A percentile compares a stretch with the other conserved stretches of the same genome.
Conservation (phyloP, 176 grass and related monocot species). For the Triticum turgidum region DNA sequence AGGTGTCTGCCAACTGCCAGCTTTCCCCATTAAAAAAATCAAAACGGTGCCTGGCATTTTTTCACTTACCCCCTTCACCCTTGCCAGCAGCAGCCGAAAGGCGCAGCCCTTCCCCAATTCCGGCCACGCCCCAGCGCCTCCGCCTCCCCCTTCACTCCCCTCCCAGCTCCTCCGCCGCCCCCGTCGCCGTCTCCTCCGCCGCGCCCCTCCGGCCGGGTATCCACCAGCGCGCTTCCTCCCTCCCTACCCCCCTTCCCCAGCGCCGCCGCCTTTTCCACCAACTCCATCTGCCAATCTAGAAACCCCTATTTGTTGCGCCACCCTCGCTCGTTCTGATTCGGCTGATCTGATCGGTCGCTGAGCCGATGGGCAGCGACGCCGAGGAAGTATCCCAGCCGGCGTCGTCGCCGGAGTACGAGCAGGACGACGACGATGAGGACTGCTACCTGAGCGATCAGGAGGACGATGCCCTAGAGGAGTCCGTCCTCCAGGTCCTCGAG, state of each 20-base stretch:
- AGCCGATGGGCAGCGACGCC: conserved; percentile 37
- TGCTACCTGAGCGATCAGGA: conserved; percentile 88
- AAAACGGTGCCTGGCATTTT: conserved; percentile 20
- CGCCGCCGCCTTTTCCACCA: not conserved
- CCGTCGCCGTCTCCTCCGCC: not conserved
- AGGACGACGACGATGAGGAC: conserved; percentile 69
- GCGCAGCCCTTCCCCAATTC: conserved; percentile 23
- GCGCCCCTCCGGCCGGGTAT: not conserved
- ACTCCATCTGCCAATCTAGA: conserved; percentile 13
- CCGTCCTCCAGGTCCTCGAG: conserved; percentile 70
- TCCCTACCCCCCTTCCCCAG: not conserved
- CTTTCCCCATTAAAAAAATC: conserved; percentile 9
- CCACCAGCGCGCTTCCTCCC: not conserved
- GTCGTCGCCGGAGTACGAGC: conserved; percentile 58
- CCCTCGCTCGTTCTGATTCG: conserved; percentile 27
- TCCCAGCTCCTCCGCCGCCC: not conserved
- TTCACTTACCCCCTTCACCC: conserved; percentile 11
- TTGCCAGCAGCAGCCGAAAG: not conserved
- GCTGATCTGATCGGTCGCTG: conserved; percentile 41
- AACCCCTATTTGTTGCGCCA: not conserved
- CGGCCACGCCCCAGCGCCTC: conserved; percentile 29
- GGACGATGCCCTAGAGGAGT: conserved; percentile 70
- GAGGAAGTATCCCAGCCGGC: conserved; percentile 36
- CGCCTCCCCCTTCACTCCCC: conserved; percentile 5
- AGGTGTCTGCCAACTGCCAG: not conserved